These are phyloP conservation scores for Lyophyllum decastes DNA, from an alignment of 768 basidiomycete genomes.

Conservation along the genomic window DNA sequence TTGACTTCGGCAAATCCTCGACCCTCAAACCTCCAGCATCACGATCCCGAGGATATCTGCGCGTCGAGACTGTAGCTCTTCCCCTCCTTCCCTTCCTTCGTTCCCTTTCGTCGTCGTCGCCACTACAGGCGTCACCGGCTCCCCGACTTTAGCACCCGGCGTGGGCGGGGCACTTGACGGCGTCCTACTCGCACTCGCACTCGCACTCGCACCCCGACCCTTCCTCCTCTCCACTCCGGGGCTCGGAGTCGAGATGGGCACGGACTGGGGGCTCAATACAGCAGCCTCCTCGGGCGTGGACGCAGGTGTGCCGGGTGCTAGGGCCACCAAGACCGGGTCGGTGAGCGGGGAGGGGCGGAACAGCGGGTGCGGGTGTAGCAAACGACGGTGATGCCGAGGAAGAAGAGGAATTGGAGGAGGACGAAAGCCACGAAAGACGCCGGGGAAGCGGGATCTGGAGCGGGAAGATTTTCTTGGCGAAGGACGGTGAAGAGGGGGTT, in stretches of 20 bases:
- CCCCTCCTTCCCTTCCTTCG: conserved; percentile 18
- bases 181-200: neutral
- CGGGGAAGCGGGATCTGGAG: conserved; percentile 5
- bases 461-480: conserved; percentile 5
- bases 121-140: neutral
- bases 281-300: neutral
- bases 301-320: conserved; percentile 1
- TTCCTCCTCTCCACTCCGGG: neutral
- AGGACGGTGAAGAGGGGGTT: neutral
- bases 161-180: too few relatives aligned
- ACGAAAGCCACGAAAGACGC: neutral
- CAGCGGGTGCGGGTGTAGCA: neutral
- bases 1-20: conserved; percentile 79
- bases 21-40: conserved; percentile 90
- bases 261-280: too few relatives aligned
- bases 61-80: conserved; percentile 56
- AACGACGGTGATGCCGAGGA: neutral
- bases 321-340: neutral
- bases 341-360: neutral
- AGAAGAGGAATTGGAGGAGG: conserved; percentile 1
- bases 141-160: neutral
- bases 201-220: neutral
- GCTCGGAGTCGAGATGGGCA: neutral
- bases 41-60: conserved; percentile 87
- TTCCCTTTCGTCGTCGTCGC: conserved; percentile 3